Percentiles rank a stretch among this genome's conserved stretches.
phyloP scores from a whole-genome alignment of 2,329 filamentous ascomycete species.

The Nothophaeocryptopus gaeumannii region DNA sequence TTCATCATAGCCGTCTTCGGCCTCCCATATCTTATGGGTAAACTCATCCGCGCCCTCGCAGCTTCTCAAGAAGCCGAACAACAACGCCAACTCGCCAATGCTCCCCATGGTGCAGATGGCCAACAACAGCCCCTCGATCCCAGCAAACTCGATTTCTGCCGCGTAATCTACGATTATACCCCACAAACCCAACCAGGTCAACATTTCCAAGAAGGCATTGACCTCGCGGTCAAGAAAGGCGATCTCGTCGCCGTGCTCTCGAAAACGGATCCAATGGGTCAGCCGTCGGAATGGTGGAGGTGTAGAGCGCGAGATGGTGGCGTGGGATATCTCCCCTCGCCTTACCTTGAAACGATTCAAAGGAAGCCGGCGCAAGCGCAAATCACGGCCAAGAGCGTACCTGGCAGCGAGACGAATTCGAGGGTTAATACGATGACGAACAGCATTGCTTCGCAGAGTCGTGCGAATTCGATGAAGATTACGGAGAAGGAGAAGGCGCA shows the following conservation, averaged over 20 bases:
- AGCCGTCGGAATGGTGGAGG: constrained; percentile 94
- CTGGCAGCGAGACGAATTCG: constrained; percentile 46
- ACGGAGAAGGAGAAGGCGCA: constrained; percentile 41
- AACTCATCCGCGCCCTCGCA: constrained; percentile 83
- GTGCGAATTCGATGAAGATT: constrained; percentile 46
- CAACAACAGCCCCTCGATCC: constrained; percentile 67
- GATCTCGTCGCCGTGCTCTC: constrained; percentile 91
- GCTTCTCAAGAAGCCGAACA: constrained; percentile 82
- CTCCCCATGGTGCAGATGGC: constrained; percentile 44
- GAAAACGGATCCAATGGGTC: constrained; percentile 88
- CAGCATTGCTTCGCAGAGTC: constrained; percentile 34
- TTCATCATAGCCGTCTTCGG: constrained; percentile 94
- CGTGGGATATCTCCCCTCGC: constrained; percentile 86
- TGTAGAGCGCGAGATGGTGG: constrained; percentile 86
- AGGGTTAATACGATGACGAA: constrained; percentile 57
- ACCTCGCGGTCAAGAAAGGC: constrained; percentile 88
- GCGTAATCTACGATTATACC: constrained; percentile 88
- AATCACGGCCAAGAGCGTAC: constrained; percentile 44
- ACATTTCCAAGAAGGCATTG: constrained; percentile 61
- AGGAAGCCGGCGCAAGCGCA: constrained; percentile 49
- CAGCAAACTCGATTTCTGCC: constrained; percentile 92
- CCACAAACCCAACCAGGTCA: constrained; percentile 62
- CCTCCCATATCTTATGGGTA: constrained; percentile 93
- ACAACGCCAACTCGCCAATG: constrained; percentile 55
- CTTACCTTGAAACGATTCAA: constrained; percentile 79